Base-by-base conservation (phyloP, 108 stramenopile species). In the Aurantiochytrium sp. region DNA sequence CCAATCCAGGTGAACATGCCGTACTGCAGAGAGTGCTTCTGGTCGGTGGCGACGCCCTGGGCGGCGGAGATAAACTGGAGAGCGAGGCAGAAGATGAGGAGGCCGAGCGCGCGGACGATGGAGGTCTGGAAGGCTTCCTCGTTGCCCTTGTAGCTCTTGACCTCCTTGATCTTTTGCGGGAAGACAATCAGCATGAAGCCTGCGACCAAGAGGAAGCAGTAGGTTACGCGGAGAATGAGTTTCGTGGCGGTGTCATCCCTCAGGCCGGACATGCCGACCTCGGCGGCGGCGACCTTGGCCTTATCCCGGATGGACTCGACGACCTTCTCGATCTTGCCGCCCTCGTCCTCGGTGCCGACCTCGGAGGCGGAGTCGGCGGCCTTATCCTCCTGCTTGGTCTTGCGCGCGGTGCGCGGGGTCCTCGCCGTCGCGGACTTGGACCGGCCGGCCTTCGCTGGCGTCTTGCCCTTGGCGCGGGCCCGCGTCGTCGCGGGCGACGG, bases 21-120 rank as follows among this genome's bases (percentile, higher is more conserved):
- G 39, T 81, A 81, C 73, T 81, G 73, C 10, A 81, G 73, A 6
- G 73, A 81, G 73, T 81, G 73, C 42, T 48, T 41, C 19, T 48
- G 42, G 42, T 41, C 73, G 1, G n/a, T 48, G 24, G 73, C 42
- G 8, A 48, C 45, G 59, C 59, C 59, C 39, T 81, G 39, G 6
- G 73, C 73, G n/a, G 73, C 73, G 12, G 45, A 6, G 24, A 81
- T 81, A 24, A 48, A 48, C 45, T 81, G 73, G 21, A 41, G 30
- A 6, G 42, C 73, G 24, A 81, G 73, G 39, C 73, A n/a, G 19
- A 81, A 37, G 36, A 48, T 42, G 42, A 81, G 15, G 34, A 65
- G 59, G 19, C 59, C 59, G 59, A 65, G 59, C 24, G 59, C 30
- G 6, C 42, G 42, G 24, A 48, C 45, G 45, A 81, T 12, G 10